These are phyloP conservation scores for Trifolium repens DNA, from an alignment of 306 rosid species.

Conservation along the genomic window DNA sequence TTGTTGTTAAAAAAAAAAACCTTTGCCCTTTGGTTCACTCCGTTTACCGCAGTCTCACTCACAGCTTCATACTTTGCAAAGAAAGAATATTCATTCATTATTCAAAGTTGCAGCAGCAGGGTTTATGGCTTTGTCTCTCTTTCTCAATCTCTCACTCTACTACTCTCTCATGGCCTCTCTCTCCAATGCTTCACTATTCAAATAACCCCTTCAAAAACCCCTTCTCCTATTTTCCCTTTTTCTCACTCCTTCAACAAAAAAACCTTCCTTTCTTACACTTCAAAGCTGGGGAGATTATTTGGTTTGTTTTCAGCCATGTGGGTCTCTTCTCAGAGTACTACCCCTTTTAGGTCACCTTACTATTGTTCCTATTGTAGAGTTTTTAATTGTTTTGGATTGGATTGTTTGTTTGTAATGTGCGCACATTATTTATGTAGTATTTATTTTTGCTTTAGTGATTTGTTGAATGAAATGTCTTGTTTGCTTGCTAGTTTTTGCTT, in stretches of 20 bases:
- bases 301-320: conserved; percentile 64
- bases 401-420: conserved; percentile 19
- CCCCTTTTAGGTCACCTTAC: conserved; percentile 43
- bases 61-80: neutral
- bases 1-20: no score
- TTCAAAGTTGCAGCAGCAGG: conserved; percentile 1
- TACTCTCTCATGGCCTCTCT: neutral
- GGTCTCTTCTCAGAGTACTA: conserved; percentile 60
- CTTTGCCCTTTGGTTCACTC: no score
- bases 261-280: neutral
- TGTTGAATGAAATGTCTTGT: conserved; percentile 14
- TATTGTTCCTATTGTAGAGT: conserved; percentile 56
- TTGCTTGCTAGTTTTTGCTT: neutral
- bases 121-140: neutral
- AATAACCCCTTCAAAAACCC: neutral
- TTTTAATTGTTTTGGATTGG: neutral
- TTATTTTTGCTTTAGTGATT: neutral
- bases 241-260: neutral
- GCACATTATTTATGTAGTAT: neutral
- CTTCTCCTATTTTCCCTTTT: neutral
- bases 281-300: conserved; percentile 66
- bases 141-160: neutral
- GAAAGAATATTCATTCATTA: neutral
- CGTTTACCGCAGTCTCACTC: no score
- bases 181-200: neutral